Evolutionary conservation across 2,329 filamentous ascomycete species (phyloP).

Genomic region (Aspergillus floridensis): DNA sequence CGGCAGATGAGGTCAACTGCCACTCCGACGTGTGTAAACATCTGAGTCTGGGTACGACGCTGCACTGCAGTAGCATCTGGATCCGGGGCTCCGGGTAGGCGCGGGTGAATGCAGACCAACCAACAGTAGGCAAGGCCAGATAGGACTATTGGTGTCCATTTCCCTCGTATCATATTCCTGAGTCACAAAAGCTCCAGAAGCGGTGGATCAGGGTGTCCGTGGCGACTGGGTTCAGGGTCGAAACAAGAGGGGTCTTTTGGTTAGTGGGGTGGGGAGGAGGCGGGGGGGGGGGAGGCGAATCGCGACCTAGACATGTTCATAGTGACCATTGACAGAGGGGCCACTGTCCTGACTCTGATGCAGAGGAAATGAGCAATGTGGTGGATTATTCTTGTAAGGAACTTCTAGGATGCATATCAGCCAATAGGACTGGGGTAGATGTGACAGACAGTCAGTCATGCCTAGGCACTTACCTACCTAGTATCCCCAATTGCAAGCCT

Average conservation of each 20-base stretch:
- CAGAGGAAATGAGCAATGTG: no score
- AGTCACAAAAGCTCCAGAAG: not conserved
- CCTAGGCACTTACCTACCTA: no score
- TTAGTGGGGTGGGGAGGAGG: not conserved
- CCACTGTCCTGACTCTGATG: no score
- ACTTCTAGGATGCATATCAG: no score
- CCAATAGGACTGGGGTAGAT: no score
- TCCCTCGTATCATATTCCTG: constrained; percentile 22
- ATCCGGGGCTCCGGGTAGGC: not conserved
- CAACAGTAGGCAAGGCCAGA: constrained; percentile 7
- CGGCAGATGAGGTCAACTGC: not conserved
- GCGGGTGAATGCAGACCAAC: constrained; percentile 14
- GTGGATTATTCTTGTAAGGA: no score
- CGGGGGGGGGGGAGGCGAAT: not conserved
- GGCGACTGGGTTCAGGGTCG: not conserved
- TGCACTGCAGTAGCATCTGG: not conserved
- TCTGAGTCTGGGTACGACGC: not conserved
- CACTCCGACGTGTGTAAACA: not conserved
- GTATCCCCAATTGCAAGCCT: no score
- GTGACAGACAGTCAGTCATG: no score
- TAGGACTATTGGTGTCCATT: constrained; percentile 13
- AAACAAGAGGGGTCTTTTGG: not conserved
- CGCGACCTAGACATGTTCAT: no score
- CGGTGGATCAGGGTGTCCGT: not conserved
- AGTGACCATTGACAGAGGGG: not conserved